Percentiles rank a stretch among this genome's conserved stretches.
Conservation (phyloP, 192 early-diverging fungal genomes). For the Bifiguratus adelaidae region DNA sequence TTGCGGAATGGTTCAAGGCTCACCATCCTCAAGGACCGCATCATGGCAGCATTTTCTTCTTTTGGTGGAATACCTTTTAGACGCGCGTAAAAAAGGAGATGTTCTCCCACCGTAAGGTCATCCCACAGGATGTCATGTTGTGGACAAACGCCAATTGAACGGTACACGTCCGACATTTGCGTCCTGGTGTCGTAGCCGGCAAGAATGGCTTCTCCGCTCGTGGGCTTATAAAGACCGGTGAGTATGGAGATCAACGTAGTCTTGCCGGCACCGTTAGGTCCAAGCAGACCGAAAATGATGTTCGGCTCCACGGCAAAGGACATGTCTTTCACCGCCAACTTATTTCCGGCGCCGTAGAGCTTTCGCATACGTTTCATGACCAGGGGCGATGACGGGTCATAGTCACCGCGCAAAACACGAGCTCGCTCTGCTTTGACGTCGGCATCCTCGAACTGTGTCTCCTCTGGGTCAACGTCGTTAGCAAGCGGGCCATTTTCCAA, state of each 20-base stretch:
- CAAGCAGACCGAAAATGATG: constrained; percentile 56
- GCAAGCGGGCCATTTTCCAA: too few relatives aligned
- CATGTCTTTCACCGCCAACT: too few relatives aligned
- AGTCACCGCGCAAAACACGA: too few relatives aligned
- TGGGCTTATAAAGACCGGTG: constrained; percentile 51
- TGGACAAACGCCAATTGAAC: constrained; percentile 61
- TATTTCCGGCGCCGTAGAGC: too few relatives aligned
- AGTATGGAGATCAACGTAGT: constrained; percentile 30
- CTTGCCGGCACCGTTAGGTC: constrained; percentile 56
- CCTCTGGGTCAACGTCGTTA: too few relatives aligned
- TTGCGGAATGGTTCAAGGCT: constrained; percentile 39
- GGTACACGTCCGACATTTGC: constrained; percentile 39
- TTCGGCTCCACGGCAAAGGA: constrained; percentile 49
- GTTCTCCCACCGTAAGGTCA: constrained; percentile 54
- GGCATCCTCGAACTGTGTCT: too few relatives aligned
- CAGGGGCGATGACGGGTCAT: too few relatives aligned
- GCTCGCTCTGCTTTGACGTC: too few relatives aligned
- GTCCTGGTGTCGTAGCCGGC: constrained; percentile 43
- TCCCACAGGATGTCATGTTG: constrained; percentile 71
- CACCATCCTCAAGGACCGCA: constrained; percentile 32
- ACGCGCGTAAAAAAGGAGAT: constrained; percentile 61
- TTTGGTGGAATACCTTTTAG: constrained; percentile 46
- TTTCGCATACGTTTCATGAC: too few relatives aligned
- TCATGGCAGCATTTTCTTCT: constrained; percentile 32
- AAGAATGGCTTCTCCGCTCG: constrained; percentile 40